Conservation (phyloP, 108 stramenopile genomes). For the Skeletonema grethae region DNA sequence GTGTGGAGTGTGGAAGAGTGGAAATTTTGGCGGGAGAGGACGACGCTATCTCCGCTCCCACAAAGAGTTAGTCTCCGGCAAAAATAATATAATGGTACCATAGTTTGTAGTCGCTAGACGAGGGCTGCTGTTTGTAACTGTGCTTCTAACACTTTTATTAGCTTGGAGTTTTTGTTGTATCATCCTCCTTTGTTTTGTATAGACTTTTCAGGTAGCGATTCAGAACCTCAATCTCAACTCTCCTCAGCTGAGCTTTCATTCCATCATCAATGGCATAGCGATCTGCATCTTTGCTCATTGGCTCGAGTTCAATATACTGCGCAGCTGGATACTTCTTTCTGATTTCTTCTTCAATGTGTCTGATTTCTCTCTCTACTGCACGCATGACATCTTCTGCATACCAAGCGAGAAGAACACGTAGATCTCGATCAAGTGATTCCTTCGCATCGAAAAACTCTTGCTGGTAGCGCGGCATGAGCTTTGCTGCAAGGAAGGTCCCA, state of each 20-base stretch:
- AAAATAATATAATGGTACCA: too few species aligned
- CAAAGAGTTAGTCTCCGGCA: too few species aligned
- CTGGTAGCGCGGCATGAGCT: constrained; percentile 86
- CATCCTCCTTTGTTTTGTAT: constrained; percentile 43
- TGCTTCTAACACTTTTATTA: not conserved
- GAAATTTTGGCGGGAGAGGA: too few species aligned
- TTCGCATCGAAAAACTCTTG: constrained; percentile 62
- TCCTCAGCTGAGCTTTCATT: constrained; percentile 67
- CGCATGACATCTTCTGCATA: constrained; percentile 99
- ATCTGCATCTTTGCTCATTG: constrained; percentile 86
- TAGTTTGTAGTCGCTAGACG: too few species aligned
- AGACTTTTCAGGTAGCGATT: constrained; percentile 66
- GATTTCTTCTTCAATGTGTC: constrained; percentile 93
- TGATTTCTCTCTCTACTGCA: constrained; percentile 92
- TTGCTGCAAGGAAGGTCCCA: constrained; percentile 96
- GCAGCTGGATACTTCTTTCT: constrained; percentile 92
- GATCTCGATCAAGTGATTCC: constrained; percentile 76
- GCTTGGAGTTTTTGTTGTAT: not conserved
- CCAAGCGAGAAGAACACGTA: constrained; percentile 86
- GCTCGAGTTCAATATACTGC: constrained; percentile 97
- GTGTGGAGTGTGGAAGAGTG: too few species aligned
- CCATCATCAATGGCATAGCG: constrained; percentile 87
- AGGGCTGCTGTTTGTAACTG: too few species aligned
- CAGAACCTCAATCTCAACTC: constrained; percentile 69
- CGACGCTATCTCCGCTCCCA: too few species aligned